Evolutionary conservation across 768 basidiomycete species (phyloP), one percentile per base, ranked within the genome.

Genomic region (Kwoniella dendrophila): DNA sequence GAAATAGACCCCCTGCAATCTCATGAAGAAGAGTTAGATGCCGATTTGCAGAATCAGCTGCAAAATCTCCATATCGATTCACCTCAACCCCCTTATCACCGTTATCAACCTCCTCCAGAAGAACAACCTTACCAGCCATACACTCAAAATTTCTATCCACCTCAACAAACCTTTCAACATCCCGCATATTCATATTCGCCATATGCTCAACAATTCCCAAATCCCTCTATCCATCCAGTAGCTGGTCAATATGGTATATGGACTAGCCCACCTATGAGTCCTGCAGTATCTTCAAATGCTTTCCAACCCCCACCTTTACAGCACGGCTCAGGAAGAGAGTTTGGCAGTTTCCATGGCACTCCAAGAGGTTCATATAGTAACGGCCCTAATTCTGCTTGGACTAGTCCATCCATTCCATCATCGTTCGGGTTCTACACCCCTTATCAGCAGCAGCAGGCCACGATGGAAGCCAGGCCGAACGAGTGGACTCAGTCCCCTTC

Each of bases 261-360:
- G 59, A 38, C 51, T 8, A 65, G 59, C 34, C 63, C 63, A n/a
- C 67, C 63, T 10, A 62, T 65, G 59, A 69, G 63, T 36, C 67
- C 67, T 16, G 61, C 33, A 8, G 14, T 51, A 30, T 38, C 49
- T 29, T 24, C 30, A 26, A 33, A 22, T 26, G 43, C 30, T 34
- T 41, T 30, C 24, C 43, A 7, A 22, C 55, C 14, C 20, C 43
- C 43, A 45, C 57, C 34, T 55, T 50, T 32, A 5, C 30, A 14
- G 27, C 54, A 63, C 27, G 62, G 56, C 48, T 63, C 62, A 16
- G 27, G 36, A 11, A 49, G 50, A 26, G 49, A 56, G 14, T 56
- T 44, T 29, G 47, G 49, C 1, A 32, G 18, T 22, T 29, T 52
- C 34, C 26, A 50, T 14, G 41, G 41, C 20, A 43, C 22, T 18